phyloP scores from a whole-genome alignment of 345 rosid genomes.

The Tarenaya hassleriana region DNA sequence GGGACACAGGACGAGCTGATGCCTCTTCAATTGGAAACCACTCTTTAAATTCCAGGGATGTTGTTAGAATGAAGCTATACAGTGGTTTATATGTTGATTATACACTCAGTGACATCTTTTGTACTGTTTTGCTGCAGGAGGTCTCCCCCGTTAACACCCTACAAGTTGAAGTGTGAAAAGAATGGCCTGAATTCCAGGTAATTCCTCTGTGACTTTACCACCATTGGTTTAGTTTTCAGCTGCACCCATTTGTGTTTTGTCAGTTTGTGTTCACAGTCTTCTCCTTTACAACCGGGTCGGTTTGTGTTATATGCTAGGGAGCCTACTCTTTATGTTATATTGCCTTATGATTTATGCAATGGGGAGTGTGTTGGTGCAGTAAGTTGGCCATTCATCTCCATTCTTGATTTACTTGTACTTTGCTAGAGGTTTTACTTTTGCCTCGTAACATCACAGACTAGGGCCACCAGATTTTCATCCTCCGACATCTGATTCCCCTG shows the following conservation, averaged over 20 bases:
- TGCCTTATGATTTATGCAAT: conserved; percentile 12
- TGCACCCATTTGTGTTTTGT: conserved; percentile 1
- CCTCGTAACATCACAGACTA: conserved; percentile 42
- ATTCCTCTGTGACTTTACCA: conserved; percentile 19
- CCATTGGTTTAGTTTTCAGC: conserved; percentile 3
- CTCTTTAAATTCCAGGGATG: conserved; percentile 72
- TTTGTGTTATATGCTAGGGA: conserved; percentile 16
- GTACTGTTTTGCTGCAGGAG: conserved; percentile 51
- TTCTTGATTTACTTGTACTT: conserved; percentile 4
- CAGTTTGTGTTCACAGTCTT: too few species aligned
- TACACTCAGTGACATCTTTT: conserved; percentile 17
- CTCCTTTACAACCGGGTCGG: too few species aligned
- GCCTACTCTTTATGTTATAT: conserved; percentile 4
- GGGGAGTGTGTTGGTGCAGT: conserved; percentile 15
- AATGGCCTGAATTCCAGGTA: conserved; percentile 85
- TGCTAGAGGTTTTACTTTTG: conserved; percentile 20
- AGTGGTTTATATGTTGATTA: conserved; percentile 22
- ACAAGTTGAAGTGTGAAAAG: conserved; percentile 92
- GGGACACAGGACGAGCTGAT: conserved; percentile 73
- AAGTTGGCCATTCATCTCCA: conserved; percentile 9
- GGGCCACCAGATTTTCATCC: conserved; percentile 98
- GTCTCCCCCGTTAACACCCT: conserved; percentile 53
- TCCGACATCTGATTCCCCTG: conserved; percentile 78
- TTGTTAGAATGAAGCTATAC: conserved; percentile 6
- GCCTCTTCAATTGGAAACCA: conserved; percentile 62